These are phyloP conservation scores for Draba incana DNA, from an alignment of 345 rosid species.

Conservation along the genomic window DNA sequence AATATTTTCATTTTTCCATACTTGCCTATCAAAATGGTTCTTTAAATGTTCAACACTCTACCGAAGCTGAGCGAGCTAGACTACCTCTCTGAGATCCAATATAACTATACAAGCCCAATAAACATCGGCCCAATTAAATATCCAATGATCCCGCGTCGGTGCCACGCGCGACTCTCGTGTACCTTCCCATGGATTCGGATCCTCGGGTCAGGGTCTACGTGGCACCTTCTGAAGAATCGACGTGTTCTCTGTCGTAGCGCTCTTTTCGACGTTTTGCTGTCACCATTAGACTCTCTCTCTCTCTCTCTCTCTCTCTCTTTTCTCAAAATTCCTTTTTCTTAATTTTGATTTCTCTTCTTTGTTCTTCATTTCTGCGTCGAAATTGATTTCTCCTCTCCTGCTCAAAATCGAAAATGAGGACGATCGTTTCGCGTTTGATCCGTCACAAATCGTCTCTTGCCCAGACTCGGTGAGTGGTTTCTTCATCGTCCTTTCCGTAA, in stretches of 20 bases:
- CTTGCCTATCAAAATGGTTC: too few species aligned
- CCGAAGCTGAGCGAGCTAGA: too few species aligned
- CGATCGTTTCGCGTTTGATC: slow-evolving; percentile 45
- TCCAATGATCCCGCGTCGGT: not conserved
- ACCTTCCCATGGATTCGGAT: slow-evolving; percentile 22
- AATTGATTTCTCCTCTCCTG: not conserved
- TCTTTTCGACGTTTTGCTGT: slow-evolving; percentile 28
- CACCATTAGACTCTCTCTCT: not conserved
- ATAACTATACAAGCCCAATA: slow-evolving; percentile 13
- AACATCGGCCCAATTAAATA: not conserved
- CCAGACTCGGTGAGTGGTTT: slow-evolving; percentile 35
- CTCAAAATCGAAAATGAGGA: slow-evolving; percentile 37
- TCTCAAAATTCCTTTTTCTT: too few species aligned
- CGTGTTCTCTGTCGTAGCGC: slow-evolving; percentile 33
- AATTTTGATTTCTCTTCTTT: too few species aligned
- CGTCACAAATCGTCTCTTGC: slow-evolving; percentile 31
- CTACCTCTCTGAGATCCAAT: not conserved
- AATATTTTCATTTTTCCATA: too few species aligned
- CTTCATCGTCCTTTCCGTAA: not conserved
- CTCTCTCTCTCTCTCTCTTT: too few species aligned
- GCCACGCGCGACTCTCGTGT: slow-evolving; percentile 20
- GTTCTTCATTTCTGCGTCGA: slow-evolving; percentile 2
- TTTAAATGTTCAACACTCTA: too few species aligned
- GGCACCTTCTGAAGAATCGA: slow-evolving; percentile 16
- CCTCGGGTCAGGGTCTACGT: slow-evolving; percentile 38